phyloP scores from a whole-genome alignment of 1,139 yeast genomes.

The Nakaseomyces glabratus region DNA sequence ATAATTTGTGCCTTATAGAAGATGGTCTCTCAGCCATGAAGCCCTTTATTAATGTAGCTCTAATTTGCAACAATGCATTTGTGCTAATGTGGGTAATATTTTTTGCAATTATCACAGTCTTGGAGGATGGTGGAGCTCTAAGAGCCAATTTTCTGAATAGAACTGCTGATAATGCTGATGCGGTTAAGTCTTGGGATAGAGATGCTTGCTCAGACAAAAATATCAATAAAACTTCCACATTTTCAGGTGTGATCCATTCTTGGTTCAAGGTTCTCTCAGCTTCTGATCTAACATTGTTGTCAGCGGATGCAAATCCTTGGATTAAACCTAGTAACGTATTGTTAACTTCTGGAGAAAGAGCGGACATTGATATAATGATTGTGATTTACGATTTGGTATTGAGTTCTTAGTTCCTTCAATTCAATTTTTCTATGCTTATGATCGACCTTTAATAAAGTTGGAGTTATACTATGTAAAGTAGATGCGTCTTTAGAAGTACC shows the following conservation, averaged over 20 bases:
- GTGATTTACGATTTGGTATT: too few species aligned
- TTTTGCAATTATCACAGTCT: constrained; percentile 58
- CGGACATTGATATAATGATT: constrained; percentile 36
- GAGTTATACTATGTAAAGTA: too few species aligned
- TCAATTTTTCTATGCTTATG: too few species aligned
- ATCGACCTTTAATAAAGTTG: too few species aligned
- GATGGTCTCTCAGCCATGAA: constrained; percentile 57
- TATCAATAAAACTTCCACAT: constrained; percentile 58
- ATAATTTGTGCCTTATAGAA: constrained; percentile 73
- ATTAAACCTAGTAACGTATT: constrained; percentile 50
- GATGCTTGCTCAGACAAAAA: constrained; percentile 80
- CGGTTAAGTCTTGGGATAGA: constrained; percentile 26
- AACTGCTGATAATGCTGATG: constrained; percentile 57
- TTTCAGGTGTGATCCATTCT: constrained; percentile 62
- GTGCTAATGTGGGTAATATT: constrained; percentile 63
- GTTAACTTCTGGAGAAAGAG: constrained; percentile 55
- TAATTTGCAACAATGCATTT: constrained; percentile 52
- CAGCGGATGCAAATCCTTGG: constrained; percentile 64
- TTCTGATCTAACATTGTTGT: constrained; percentile 60
- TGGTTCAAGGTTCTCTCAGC: constrained; percentile 70
- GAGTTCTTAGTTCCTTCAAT: too few species aligned
- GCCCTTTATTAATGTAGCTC: constrained; percentile 61
- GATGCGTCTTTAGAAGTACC: too few species aligned
- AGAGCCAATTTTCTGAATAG: constrained; percentile 80
- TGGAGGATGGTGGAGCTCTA: constrained; percentile 43